Conservation (phyloP, 805 yeast species). For the Pichia rugopelliculosa region DNA sequence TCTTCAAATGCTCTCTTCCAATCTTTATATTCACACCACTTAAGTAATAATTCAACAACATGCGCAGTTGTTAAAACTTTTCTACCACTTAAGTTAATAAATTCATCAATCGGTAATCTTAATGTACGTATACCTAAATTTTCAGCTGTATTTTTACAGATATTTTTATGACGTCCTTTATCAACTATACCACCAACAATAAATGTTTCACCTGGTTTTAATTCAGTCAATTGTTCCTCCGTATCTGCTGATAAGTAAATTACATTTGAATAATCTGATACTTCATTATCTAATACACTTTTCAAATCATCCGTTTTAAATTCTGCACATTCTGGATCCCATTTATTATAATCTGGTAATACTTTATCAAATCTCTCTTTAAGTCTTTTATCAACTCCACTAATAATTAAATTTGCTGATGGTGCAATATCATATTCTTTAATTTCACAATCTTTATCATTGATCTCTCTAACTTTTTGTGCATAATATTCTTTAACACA, state of each 20-base stretch:
- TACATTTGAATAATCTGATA: conserved; percentile 35
- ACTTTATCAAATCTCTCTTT: conserved; percentile 60
- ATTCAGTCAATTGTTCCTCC: conserved; percentile 52
- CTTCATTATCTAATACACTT: conserved; percentile 17
- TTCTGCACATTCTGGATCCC: conserved; percentile 52
- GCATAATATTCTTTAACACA: conserved; percentile 35
- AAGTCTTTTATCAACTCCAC: conserved; percentile 60
- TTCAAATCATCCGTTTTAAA: conserved; percentile 37
- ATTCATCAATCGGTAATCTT: conserved; percentile 81
- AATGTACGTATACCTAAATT: conserved; percentile 63
- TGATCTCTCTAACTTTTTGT: background rate
- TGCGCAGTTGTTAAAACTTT: conserved; percentile 90
- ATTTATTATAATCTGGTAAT: conserved; percentile 50
- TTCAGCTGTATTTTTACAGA: conserved; percentile 79
- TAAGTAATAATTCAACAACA: conserved; percentile 80
- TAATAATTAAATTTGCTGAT: conserved; percentile 50
- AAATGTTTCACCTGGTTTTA: conserved; percentile 68
- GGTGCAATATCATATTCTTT: conserved; percentile 6
- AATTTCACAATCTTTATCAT: background rate
- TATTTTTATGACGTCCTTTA: conserved; percentile 76
- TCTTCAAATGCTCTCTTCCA: conserved; percentile 85
- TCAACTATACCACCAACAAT: conserved; percentile 95
- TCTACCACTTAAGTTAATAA: conserved; percentile 74
- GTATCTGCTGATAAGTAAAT: conserved; percentile 87
- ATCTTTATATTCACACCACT: conserved; percentile 69